Percentiles rank a stretch among this genome's conserved stretches.
Evolutionary conservation across 2,329 filamentous ascomycete genomes (phyloP).

Genomic region (Verticillium zaregamsianum): DNA sequence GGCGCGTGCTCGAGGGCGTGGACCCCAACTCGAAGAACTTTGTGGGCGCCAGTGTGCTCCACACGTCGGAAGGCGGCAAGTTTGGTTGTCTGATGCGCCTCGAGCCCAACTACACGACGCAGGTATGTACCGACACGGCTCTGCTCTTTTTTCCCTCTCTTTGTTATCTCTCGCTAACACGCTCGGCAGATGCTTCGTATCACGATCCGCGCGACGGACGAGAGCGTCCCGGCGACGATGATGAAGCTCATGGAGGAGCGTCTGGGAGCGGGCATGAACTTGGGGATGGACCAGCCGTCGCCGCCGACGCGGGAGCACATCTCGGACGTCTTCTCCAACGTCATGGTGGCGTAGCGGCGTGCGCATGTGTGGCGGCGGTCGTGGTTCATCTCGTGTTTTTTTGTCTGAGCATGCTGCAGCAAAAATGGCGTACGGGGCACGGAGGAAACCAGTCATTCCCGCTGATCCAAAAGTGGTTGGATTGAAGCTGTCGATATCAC

Average conservation of each 20-base stretch:
- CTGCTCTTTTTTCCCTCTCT: too few relatives aligned
- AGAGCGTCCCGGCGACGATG: conserved; percentile 74
- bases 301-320: conserved; percentile 45
- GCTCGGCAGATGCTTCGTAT: conserved; percentile 80
- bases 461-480: neutral
- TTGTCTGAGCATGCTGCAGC: neutral
- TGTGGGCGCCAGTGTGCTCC: conserved; percentile 83
- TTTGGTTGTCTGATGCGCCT: conserved; percentile 89
- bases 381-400: neutral
- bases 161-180: conserved; percentile 13
- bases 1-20: conserved; percentile 79
- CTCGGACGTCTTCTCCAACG: conserved; percentile 50
- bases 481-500: conserved; percentile 1
- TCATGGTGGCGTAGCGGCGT: conserved; percentile 42
- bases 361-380: neutral
- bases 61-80: conserved; percentile 80
- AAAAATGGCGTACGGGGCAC: neutral
- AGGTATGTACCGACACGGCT: conserved; percentile 52
- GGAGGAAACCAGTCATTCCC: conserved; percentile 4
- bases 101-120: conserved; percentile 89
- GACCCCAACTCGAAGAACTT: conserved; percentile 93
- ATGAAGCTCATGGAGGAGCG: conserved; percentile 85
- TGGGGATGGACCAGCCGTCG: conserved; percentile 27
- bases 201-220: conserved; percentile 91
- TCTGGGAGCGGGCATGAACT: conserved; percentile 49